phyloP scores from a whole-genome alignment of 2,329 filamentous ascomycete species.

The Claviceps cyperi region DNA sequence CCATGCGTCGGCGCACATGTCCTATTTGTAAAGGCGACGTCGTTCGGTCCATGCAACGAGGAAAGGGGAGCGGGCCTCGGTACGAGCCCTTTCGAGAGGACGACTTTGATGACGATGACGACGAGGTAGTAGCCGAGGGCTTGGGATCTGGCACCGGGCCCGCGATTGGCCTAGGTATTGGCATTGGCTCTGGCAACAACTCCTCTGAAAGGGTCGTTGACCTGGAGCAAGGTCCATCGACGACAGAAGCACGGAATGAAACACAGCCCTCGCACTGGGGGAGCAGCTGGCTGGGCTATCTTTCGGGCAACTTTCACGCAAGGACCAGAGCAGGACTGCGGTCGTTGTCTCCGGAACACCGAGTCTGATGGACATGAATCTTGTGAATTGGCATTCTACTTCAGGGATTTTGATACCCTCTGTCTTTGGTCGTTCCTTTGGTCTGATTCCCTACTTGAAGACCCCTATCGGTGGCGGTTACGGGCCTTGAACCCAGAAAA shows the following conservation, averaged over 20 bases:
- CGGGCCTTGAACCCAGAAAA: neutral
- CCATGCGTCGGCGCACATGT: conserved; percentile 87
- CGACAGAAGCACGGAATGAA: conserved; percentile 10
- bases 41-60: conserved; percentile 51
- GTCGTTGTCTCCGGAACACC: conserved; percentile 12
- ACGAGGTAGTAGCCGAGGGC: conserved; percentile 17
- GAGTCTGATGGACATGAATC: conserved; percentile 3
- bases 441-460: neutral
- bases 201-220: conserved; percentile 22
- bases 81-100: conserved; percentile 43
- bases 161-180: no score
- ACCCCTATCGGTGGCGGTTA: neutral
- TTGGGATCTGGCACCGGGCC: conserved; percentile 13
- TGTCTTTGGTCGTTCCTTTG: neutral
- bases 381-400: neutral
- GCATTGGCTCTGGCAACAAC: neutral
- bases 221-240: conserved; percentile 27
- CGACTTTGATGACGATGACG: conserved; percentile 26
- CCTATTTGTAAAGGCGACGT: conserved; percentile 98
- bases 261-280: conserved; percentile 11
- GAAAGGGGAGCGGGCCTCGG: conserved; percentile 33
- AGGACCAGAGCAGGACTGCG: conserved; percentile 10
- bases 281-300: conserved; percentile 24
- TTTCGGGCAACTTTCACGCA: conserved; percentile 18
- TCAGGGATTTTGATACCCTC: neutral